phyloP scores from a whole-genome alignment of 176 grass and related monocot genomes.

The Tuctoria greenei region DNA sequence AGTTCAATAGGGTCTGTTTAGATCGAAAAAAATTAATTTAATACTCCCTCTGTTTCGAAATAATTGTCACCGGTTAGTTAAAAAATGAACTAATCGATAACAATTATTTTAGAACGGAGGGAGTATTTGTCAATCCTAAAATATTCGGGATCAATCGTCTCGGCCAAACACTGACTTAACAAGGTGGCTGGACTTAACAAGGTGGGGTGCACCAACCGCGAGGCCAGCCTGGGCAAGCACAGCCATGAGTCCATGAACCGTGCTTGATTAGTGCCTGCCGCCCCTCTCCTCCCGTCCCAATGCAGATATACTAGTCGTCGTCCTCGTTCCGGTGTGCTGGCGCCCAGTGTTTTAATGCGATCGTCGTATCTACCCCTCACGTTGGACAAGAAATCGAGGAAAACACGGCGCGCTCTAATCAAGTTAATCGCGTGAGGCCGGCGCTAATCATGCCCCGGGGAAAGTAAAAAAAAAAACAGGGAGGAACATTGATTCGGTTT shows the following conservation, averaged over 20 bases:
- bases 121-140: neutral
- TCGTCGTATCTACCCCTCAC: neutral
- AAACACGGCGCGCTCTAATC: conserved; percentile 21
- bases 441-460: conserved; percentile 33
- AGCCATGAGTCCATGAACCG: conserved; percentile 6
- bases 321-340: conserved; percentile 54
- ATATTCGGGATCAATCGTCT: neutral
- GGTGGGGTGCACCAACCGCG: conserved; percentile 28
- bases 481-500: conserved; percentile 37
- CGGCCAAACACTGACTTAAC: neutral
- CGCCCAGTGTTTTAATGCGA: conserved; percentile 29
- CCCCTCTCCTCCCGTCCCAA: conserved; percentile 27
- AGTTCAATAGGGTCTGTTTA: no score
- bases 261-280: conserved; percentile 15
- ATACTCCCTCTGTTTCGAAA: no score
- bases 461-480: neutral
- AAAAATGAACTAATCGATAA: no score
- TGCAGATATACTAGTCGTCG: conserved; percentile 37
- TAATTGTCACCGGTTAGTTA: no score
- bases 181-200: neutral
- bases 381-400: neutral
- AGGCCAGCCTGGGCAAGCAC: conserved; percentile 54
- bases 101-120: no score
- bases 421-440: conserved; percentile 30
- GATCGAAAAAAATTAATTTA: no score